These are phyloP conservation scores for Endoconidiophora polonica DNA, from an alignment of 2,329 filamentous ascomycete species.

Conservation along the genomic window DNA sequence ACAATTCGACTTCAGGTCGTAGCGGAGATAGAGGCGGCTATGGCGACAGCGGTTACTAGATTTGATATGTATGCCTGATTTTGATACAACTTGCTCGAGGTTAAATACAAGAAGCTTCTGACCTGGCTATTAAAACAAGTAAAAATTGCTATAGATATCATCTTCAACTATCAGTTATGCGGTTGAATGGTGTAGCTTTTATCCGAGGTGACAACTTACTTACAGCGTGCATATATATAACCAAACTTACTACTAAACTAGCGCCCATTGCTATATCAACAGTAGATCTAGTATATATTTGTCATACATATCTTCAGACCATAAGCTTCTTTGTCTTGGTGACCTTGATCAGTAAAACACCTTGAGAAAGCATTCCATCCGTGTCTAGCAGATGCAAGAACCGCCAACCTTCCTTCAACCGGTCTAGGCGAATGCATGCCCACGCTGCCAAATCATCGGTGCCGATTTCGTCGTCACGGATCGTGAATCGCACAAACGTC, in stretches of 20 bases:
- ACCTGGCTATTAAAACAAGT: too few relatives aligned
- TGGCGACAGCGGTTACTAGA: slow-evolving; percentile 15
- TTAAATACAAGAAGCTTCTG: too few relatives aligned
- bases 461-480: slow-evolving; percentile 73
- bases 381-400: slow-evolving; percentile 61
- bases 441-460: slow-evolving; percentile 69
- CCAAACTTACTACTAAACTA: too few relatives aligned
- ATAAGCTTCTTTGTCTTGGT: slow-evolving; percentile 33
- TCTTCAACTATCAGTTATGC: too few relatives aligned
- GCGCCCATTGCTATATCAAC: too few relatives aligned
- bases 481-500: slow-evolving; percentile 64
- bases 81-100: neutral
- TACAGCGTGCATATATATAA: too few relatives aligned
- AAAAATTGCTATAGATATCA: too few relatives aligned
- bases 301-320: too few relatives aligned
- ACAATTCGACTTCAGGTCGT: slow-evolving; percentile 9
- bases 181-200: too few relatives aligned
- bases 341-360: slow-evolving; percentile 58
- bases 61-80: slow-evolving; percentile 13
- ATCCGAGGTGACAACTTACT: too few relatives aligned
- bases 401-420: slow-evolving; percentile 57
- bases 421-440: slow-evolving; percentile 75
- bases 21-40: slow-evolving; percentile 13
- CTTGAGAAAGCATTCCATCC: slow-evolving; percentile 47
- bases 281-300: too few relatives aligned